phyloP scores from a whole-genome alignment of 306 rosid genomes.

The Citrullus amarus region DNA sequence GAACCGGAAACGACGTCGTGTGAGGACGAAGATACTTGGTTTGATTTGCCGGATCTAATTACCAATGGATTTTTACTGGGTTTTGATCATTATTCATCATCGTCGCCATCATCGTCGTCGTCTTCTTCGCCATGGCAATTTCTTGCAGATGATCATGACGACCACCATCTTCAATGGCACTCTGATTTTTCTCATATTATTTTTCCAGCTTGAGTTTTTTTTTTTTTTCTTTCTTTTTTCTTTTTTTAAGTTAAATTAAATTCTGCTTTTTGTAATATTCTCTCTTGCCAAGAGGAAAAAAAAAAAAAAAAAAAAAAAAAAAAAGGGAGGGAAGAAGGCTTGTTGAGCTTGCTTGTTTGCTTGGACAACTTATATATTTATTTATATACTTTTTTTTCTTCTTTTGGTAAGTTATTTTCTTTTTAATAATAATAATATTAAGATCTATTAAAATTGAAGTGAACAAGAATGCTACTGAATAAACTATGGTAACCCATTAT shows the following conservation, averaged over 20 bases:
- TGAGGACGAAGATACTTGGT: not conserved
- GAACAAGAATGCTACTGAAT: too few relatives aligned
- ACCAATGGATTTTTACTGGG: constrained; percentile 20
- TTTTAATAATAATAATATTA: too few relatives aligned
- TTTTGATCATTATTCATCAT: not conserved
- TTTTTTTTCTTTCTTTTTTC: not conserved
- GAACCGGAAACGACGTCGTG: not conserved
- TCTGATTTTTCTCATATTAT: constrained; percentile 31
- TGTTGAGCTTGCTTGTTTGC: not conserved
- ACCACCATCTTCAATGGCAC: constrained; percentile 2
- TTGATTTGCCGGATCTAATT: constrained; percentile 11
- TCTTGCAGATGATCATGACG: constrained; percentile 30
- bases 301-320: not conserved
- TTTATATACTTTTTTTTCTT: not conserved
- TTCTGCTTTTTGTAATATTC: not conserved
- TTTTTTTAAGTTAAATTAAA: not conserved
- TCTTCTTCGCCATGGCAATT: constrained; percentile 34
- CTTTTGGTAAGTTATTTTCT: not conserved
- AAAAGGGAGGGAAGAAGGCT: not conserved
- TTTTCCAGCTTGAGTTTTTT: not conserved
- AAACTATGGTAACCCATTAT: too few relatives aligned
- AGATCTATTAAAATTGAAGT: too few relatives aligned
- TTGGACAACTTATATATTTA: not conserved
- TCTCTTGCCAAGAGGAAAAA: not conserved
- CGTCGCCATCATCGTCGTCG: not conserved